These are phyloP conservation scores for Globisporangium perplexum DNA, from an alignment of 352 stramenopile species.

Conservation along the genomic window DNA sequence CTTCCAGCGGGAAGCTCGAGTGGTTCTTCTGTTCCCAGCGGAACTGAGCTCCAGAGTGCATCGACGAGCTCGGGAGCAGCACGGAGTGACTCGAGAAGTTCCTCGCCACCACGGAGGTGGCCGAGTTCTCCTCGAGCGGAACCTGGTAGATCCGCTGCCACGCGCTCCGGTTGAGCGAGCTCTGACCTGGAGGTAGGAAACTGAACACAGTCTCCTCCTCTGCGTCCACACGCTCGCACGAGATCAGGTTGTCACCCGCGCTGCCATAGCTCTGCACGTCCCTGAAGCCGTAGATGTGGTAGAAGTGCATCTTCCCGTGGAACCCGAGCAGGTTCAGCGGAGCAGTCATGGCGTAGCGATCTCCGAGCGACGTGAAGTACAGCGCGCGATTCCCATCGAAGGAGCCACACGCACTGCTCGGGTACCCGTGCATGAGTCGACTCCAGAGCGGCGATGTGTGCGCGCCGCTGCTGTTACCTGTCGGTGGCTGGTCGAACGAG, in stretches of 20 bases:
- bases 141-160: constrained; percentile 40
- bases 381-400: constrained; percentile 35
- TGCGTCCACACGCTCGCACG: constrained; percentile 44
- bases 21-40: constrained; percentile 63
- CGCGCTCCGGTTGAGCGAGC: constrained; percentile 31
- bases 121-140: constrained; percentile 10
- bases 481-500: constrained; percentile 37
- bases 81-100: constrained; percentile 22
- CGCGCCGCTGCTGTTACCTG: constrained; percentile 6
- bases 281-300: constrained; percentile 51
- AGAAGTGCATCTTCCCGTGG: constrained; percentile 57
- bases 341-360: constrained; percentile 41
- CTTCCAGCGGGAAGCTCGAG: constrained; percentile 59
- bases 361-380: constrained; percentile 58
- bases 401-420: constrained; percentile 42
- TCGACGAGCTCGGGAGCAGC: constrained; percentile 29
- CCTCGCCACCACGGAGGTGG: neutral
- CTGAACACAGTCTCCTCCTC: constrained; percentile 50
- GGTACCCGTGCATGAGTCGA: constrained; percentile 44
- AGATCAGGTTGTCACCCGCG: constrained; percentile 46
- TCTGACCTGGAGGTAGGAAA: constrained; percentile 26
- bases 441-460: constrained; percentile 40
- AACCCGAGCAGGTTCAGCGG: constrained; percentile 44
- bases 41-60: constrained; percentile 43
- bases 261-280: constrained; percentile 37